Evolutionary conservation across 2,329 filamentous ascomycete species (phyloP), one percentile per base, ranked within the genome.

Genomic region (Claviceps cyperi): DNA sequence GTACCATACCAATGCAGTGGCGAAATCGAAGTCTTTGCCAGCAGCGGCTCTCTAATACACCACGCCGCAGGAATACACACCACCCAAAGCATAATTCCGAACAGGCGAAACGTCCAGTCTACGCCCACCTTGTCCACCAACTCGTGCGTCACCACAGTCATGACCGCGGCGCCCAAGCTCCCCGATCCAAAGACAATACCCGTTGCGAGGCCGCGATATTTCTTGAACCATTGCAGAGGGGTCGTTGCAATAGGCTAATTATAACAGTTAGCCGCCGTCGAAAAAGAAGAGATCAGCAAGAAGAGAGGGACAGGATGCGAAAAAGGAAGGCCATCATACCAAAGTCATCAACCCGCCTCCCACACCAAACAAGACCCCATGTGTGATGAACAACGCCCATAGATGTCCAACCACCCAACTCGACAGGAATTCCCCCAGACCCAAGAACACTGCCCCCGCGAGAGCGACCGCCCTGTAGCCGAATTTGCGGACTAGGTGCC

Each of bases 161-260:
- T 59, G 36, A 59, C 58, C 1, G 59, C 59, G 1, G 59, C 58
- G 3, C 60, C 60, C 1, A 62, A 50, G 17, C 58, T 60, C 2
- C 58, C 58, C 5, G 56, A 58, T 4, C 58, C 58, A 19, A 60
- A 60, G n/a, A 61, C 59, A 37, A 61, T 55, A 4, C 59, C 59
- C 15, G 59, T 60, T 1, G 59, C 58, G 8, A 62, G 53, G n/a
- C 58, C 58, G 1, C 56, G 58, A 37, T 55, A 56, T n/a, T 56
- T 59, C 17, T 51, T 51, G 46, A 62, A 61, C 52, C 58, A 55
- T 32, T 55, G 52, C 36, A 61, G 50, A 1, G 59, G 59, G 1
- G 58, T 59, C 1, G 60, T 61, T 5, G 60, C 58, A 36, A 54
- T 57, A 5, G 60, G 56, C 59, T 61, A 28, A 11, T 32, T 32